These are phyloP conservation scores for Ceratocystiopsis brevicomis DNA, from an alignment of 2,329 filamentous ascomycete species.

Conservation along the genomic window DNA sequence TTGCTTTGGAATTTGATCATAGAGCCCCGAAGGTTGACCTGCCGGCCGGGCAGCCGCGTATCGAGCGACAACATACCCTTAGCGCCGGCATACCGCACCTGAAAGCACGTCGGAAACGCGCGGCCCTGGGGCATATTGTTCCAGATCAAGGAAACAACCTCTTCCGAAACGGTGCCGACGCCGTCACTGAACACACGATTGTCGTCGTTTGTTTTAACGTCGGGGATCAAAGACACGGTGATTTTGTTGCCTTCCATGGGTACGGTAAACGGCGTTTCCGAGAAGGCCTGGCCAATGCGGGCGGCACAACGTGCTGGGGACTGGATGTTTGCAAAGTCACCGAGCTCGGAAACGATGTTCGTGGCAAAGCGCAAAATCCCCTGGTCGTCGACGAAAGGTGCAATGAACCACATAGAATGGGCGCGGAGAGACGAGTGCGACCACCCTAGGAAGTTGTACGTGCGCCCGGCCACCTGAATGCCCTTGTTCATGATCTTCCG, in stretches of 20 bases:
- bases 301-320: slow-evolving; percentile 38
- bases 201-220: slow-evolving; percentile 30
- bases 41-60: slow-evolving; percentile 32
- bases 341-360: slow-evolving; percentile 28
- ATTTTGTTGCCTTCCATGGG: slow-evolving; percentile 23
- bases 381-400: slow-evolving; percentile 23
- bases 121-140: slow-evolving; percentile 26
- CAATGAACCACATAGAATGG: slow-evolving; percentile 48
- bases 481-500: slow-evolving; percentile 36
- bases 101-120: slow-evolving; percentile 43
- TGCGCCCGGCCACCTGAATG: slow-evolving; percentile 43
- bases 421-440: slow-evolving; percentile 59
- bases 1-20: slow-evolving; percentile 61
- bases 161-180: slow-evolving; percentile 51
- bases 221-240: slow-evolving; percentile 19
- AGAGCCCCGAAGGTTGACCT: slow-evolving; percentile 45
- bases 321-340: slow-evolving; percentile 30
- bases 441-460: slow-evolving; percentile 54
- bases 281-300: slow-evolving; percentile 49
- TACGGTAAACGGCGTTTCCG: slow-evolving; percentile 51
- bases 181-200: slow-evolving; percentile 58
- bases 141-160: slow-evolving; percentile 42
- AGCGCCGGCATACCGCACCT: slow-evolving; percentile 54
- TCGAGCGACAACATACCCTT: slow-evolving; percentile 69
- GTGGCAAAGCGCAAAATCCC: slow-evolving; percentile 17